Conservation (phyloP, 202 grass and related monocot genomes). For the Setaria viridis region DNA sequence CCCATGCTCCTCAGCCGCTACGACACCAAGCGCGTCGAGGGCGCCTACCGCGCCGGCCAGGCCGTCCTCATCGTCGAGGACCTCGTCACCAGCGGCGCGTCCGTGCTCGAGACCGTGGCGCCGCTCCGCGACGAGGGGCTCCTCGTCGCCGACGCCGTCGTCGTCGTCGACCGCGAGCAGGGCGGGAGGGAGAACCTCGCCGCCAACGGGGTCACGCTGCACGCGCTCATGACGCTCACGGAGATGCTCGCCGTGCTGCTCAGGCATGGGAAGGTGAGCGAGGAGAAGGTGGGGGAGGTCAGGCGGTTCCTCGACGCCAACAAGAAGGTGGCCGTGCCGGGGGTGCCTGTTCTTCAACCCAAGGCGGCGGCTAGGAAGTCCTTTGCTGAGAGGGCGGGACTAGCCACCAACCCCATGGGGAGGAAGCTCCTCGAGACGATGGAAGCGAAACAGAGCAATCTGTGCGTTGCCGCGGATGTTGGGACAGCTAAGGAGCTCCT, state of each 20-base stretch:
- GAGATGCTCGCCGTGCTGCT: constrained; percentile 75
- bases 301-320: constrained; percentile 77
- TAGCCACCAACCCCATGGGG: constrained; percentile 78
- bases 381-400: constrained; percentile 63
- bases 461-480: constrained; percentile 90
- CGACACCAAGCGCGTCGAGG: constrained; percentile 78
- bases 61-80: constrained; percentile 85
- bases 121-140: constrained; percentile 74
- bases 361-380: constrained; percentile 44
- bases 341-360: not conserved
- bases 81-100: constrained; percentile 87
- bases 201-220: constrained; percentile 67
- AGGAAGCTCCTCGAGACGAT: constrained; percentile 88
- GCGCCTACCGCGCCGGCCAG: constrained; percentile 54
- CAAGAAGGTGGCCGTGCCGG: constrained; percentile 71
- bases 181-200: constrained; percentile 83
- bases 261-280: constrained; percentile 53
- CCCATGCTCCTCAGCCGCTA: constrained; percentile 94
- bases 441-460: constrained; percentile 87
- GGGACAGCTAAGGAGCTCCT: constrained; percentile 78
- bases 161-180: constrained; percentile 89
- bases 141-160: constrained; percentile 62
- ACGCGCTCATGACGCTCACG: constrained; percentile 75
- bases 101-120: constrained; percentile 76
- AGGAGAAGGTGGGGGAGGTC: constrained; percentile 81